These are phyloP conservation scores for Penicillium sp. DNA, from an alignment of 2,329 filamentous ascomycete species.

Conservation along the genomic window DNA sequence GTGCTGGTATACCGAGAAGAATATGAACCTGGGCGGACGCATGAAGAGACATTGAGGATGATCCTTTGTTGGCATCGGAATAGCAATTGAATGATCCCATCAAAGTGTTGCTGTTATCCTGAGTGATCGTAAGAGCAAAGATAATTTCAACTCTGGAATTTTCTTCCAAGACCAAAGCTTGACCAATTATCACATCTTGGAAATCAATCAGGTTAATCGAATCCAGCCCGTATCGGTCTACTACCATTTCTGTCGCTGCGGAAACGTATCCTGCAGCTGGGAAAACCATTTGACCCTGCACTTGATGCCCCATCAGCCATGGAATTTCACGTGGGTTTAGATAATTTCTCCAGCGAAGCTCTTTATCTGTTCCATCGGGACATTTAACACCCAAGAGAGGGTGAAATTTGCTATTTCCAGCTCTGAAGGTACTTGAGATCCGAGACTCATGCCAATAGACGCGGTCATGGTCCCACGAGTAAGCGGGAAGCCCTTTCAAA, in stretches of 20 bases:
- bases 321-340: conserved; percentile 30
- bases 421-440: conserved; percentile 9
- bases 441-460: conserved; percentile 25
- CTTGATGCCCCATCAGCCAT: conserved; percentile 35
- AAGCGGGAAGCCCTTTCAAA: conserved; percentile 19
- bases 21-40: conserved; percentile 14
- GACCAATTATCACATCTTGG: conserved; percentile 23
- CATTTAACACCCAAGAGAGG: conserved; percentile 19
- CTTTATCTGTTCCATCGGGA: conserved; percentile 16
- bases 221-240: conserved; percentile 10
- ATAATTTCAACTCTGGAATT: conserved; percentile 19
- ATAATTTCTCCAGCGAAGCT: conserved; percentile 32
- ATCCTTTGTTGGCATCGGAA: conserved; percentile 16
- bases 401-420: conserved; percentile 16
- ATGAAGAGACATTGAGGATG: conserved; percentile 15
- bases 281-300: conserved; percentile 33
- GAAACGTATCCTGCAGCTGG: conserved; percentile 31
- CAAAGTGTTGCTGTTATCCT: neutral
- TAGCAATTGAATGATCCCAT: conserved; percentile 19
- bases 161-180: conserved; percentile 27
- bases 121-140: conserved; percentile 19
- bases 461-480: conserved; percentile 24
- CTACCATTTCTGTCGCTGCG: conserved; percentile 27
- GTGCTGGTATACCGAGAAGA: conserved; percentile 5
- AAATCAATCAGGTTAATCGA: conserved; percentile 24